Evolutionary conservation across 345 rosid species (phyloP), one percentile per base, ranked within the genome.

Genomic region (Hibiscus mutabilis): DNA sequence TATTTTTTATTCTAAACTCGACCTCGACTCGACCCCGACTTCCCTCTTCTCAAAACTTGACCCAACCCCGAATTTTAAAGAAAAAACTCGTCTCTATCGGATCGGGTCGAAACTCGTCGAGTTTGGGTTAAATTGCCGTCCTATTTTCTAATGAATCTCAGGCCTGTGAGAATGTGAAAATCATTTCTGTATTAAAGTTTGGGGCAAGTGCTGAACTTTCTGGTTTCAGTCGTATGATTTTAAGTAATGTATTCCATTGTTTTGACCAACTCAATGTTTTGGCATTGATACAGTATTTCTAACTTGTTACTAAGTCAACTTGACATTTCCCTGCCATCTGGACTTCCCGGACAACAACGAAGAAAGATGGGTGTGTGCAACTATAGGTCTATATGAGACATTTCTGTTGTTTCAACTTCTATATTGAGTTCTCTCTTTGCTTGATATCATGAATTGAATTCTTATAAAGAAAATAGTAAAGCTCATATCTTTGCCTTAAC

Each of bases 311-410:
- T 91, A 31, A 55, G 19, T 77, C 97, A 94, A 75, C 83, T 94
- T 68, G 95, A 91, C 79, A 67, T 86, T 52, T 80, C 86, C 52
- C 81, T 88, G 73, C 91, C 93, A 51, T 79, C 93, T 77, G 96
- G 87, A 73, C 85, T 87, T 66, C 79, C 88, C 0, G 93, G 92
- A 44, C 97, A 89, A 73, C 95, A 83, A 69, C 84, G 92, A 35
- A 85, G 92, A 79, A 90, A 88, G 76, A 63, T 84, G 81, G 98
- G 98, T 94, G 52, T 53, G 82, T 75, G 72, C 66, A 71, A 18
- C 47, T 68, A 60, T 33, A n/a, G n/a, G 18, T 70, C 13, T 49
- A 24, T 52, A 15, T n/a, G 7, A 44, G 62, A 22, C 42, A 52
- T 42, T 73, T 18, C 12, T 51, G 58, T 58, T 79, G 68, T n/a